These are phyloP conservation scores for Trametes punicea DNA, from an alignment of 768 basidiomycete species.

Conservation along the genomic window DNA sequence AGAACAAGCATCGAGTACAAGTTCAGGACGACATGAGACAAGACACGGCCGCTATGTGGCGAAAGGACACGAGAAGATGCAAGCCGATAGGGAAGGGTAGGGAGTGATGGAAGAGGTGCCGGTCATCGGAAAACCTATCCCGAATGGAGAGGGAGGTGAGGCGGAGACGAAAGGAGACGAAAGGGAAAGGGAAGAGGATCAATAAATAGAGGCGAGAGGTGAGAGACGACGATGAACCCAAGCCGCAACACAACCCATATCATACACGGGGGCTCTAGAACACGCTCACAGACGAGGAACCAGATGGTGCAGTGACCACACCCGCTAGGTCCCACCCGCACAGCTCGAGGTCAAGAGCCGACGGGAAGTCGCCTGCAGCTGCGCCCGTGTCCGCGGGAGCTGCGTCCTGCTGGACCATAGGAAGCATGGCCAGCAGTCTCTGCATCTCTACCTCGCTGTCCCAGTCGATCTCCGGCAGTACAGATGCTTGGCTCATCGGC, in stretches of 20 bases:
- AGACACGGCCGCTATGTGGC: background rate
- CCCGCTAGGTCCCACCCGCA: constrained; percentile 25
- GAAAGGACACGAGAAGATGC: constrained; percentile 1
- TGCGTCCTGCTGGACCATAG: constrained; percentile 32
- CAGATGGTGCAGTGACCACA: constrained; percentile 14
- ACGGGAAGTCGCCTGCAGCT: constrained; percentile 24
- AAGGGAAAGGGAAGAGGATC: constrained; percentile 4
- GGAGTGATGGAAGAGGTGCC: background rate
- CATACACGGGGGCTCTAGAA: constrained; percentile 21
- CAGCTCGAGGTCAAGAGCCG: constrained; percentile 32
- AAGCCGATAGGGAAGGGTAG: background rate
- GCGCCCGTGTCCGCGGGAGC: constrained; percentile 16
- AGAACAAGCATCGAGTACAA: constrained; percentile 31
- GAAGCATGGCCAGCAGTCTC: constrained; percentile 54
- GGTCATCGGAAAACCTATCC: constrained; percentile 1
- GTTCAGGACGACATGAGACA: background rate
- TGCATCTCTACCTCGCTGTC: constrained; percentile 56
- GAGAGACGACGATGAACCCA: constrained; percentile 16
- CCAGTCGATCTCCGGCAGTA: constrained; percentile 28
- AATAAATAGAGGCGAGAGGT: constrained; percentile 17
- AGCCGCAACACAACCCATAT: constrained; percentile 9
- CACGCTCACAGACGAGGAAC: constrained; percentile 22
- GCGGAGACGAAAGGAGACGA: constrained; percentile 20
- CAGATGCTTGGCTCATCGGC: constrained; percentile 16
- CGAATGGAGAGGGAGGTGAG: constrained; percentile 3